Evolutionary conservation across 2,329 filamentous ascomycete species (phyloP), one percentile per base, ranked within the genome.

Genomic region (Thyridium curvatum): DNA sequence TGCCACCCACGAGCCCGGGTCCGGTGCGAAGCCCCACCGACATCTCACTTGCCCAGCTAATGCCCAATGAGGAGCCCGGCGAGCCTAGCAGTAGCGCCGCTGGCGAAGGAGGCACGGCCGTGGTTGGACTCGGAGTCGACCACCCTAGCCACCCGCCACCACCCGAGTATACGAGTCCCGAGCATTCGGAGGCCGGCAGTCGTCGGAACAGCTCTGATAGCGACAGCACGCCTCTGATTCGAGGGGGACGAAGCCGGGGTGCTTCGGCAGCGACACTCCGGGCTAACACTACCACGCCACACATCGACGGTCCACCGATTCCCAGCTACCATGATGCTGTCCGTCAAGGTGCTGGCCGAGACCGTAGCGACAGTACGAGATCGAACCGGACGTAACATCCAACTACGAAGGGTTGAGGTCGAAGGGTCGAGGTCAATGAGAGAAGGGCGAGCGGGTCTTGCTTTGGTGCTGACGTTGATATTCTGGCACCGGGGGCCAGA

Each of bases 21-120:
- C 93, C 93, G 2, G 75, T 89, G 44, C 78, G 91, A 50, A 94
- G 87, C 54, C 90, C 93, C 8, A 97, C 93, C 10, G 93, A 97
- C 59, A 98, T 98, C 48, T 96, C 90, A 8, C 76, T 98, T 35
- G 86, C 90, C 18, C 88, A 91, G 53, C 74, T 96, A 38, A 82
- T 86, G 33, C 84, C 74, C 3, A 71, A 65, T 45, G 83, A 90
- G 49, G 75, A 80, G 40, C 77, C 71, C n/a, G 86, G 88, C 53
- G 86, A 89, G 41, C 73, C 78, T 17, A 85, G 83, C 51, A 69
- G 61, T 16, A 83, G 81, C 49, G 69, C 62, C 33, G 59, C 62
- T 30, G 55, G 52, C 31, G 54, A 53, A 30, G 52, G 43, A 13
- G 42, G 47, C 16, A 54, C 49, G 47, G 64, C 56, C 38, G 48